Percentiles rank a stretch among this genome's conserved stretches.
Conservation (phyloP, 129 eudicot genomes). For the carrot (Daucus carota) region DNA sequence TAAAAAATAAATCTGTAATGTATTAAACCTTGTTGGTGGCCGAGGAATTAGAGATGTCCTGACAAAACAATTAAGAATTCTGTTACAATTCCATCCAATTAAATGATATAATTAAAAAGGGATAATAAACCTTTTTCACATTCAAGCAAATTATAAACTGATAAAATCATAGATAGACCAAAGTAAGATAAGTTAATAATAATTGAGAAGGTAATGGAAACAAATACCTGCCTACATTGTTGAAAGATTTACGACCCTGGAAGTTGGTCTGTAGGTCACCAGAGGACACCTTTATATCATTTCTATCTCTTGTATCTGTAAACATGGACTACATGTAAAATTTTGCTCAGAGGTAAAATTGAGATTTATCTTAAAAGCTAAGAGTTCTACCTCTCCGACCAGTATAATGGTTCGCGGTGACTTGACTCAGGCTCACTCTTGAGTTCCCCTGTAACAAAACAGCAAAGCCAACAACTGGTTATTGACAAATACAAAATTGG, state of each 20-base stretch:
- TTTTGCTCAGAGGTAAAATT: neutral
- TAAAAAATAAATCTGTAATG: neutral
- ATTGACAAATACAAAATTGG: neutral
- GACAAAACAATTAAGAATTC: constrained; percentile 9
- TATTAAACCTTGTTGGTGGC: constrained; percentile 62
- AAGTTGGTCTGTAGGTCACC: constrained; percentile 29
- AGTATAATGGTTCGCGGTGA: constrained; percentile 10
- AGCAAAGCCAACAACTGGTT: constrained; percentile 1
- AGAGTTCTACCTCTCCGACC: constrained; percentile 20
- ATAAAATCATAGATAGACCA: neutral
- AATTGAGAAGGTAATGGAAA: neutral
- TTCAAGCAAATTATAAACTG: neutral
- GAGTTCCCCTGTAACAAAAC: constrained; percentile 20
- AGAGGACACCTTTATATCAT: constrained; percentile 34
- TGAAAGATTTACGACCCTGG: constrained; percentile 26
- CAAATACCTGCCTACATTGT: constrained; percentile 32
- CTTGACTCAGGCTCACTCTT: constrained; percentile 17
- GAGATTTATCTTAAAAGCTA: neutral
- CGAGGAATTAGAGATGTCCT: constrained; percentile 36
- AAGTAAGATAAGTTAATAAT: neutral
- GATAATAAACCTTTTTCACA: neutral
- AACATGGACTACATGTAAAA: neutral
- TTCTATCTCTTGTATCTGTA: constrained; percentile 17
- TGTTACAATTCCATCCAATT: neutral
- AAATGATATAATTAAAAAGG: neutral